Evolutionary conservation across 2,329 filamentous ascomycete species (phyloP), one percentile per base, ranked within the genome.

Genomic region (Phialophora macrospora): DNA sequence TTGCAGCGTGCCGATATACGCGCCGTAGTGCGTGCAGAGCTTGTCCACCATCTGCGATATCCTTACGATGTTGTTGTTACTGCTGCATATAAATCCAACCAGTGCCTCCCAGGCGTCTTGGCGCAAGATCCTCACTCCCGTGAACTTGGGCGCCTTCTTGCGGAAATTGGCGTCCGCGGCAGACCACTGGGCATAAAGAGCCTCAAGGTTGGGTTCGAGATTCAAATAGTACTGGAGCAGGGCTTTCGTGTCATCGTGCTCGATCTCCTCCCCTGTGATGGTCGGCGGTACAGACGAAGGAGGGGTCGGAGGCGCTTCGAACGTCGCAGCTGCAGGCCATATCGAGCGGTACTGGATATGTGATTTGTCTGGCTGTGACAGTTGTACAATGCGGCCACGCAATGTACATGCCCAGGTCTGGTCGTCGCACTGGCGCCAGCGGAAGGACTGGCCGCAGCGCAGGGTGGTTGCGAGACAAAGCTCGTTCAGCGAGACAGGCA

Each of bases 31-130:
- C 30, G 85, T 77, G 76, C 96, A 99, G 12, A 99, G 82, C 73
- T 97, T 98, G 72, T 96, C 88, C 24, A 90, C 93, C 95, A 99
- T 99, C 78, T 96, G 91, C 4, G 91, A 94, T 76, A 99, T 99
- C 46, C 95, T 87, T 1, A 89, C 85, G 67, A 99, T 99, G 76
- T 99, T 97, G 80, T 99, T 99, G 79, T 99, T 99, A 79, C 93
- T 97, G 78, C 93, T 97, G 83, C 95, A 99, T 70, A 99, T 99
- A 78, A 99, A 99, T 63, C 90, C 89, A 26, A 99, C 83, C 24
- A 99, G 82, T 0, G 95, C 88, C 78, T 99, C 95, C 95, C 96
- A 99, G 0, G 94, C 89, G 81, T 97, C 93, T 80, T 99, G 95
- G 73, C 90, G 91, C 52, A 99, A 81, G 70, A 99, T 97, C 24